These are phyloP conservation scores for Cairneyella variabilis DNA, from an alignment of 495 filamentous ascomycete genomes.

Conservation along the genomic window DNA sequence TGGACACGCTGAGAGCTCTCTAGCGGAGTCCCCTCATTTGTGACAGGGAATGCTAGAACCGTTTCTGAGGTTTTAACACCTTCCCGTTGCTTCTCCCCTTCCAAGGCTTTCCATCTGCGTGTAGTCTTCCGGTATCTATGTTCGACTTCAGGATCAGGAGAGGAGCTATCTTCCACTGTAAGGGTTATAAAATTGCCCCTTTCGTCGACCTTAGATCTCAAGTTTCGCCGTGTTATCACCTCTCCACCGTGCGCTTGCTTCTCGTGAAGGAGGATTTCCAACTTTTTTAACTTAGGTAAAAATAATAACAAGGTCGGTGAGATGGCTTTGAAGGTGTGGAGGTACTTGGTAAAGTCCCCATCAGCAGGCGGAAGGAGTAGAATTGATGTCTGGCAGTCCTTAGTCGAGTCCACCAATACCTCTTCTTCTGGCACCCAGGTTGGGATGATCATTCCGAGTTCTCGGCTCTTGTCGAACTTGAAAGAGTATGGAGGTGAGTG, in stretches of 20 bases:
- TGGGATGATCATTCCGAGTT: constrained; percentile 29
- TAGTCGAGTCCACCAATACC: neutral
- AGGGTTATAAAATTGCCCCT: neutral
- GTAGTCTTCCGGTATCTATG: neutral
- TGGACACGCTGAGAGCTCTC: constrained; percentile 5
- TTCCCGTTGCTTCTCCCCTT: neutral
- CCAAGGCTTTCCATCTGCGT: neutral
- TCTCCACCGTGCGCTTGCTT: neutral
- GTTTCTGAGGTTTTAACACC: constrained; percentile 3
- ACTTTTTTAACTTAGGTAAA: neutral
- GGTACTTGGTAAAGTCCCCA: neutral
- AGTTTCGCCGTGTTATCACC: constrained; percentile 1
- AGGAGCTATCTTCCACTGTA: neutral
- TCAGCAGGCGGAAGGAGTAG: neutral
- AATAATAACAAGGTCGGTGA: neutral
- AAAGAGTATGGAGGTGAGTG: constrained; percentile 36
- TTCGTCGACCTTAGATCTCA: neutral
- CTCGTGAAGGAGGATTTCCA: neutral
- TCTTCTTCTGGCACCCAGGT: neutral
- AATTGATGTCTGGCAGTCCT: neutral
- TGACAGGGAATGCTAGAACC: constrained; percentile 15
- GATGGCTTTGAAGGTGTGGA: neutral
- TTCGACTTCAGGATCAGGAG: neutral
- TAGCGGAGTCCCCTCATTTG: neutral
- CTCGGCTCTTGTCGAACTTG: constrained; percentile 27